phyloP scores from a whole-genome alignment of 345 rosid genomes.

The Isatis tinctoria region DNA sequence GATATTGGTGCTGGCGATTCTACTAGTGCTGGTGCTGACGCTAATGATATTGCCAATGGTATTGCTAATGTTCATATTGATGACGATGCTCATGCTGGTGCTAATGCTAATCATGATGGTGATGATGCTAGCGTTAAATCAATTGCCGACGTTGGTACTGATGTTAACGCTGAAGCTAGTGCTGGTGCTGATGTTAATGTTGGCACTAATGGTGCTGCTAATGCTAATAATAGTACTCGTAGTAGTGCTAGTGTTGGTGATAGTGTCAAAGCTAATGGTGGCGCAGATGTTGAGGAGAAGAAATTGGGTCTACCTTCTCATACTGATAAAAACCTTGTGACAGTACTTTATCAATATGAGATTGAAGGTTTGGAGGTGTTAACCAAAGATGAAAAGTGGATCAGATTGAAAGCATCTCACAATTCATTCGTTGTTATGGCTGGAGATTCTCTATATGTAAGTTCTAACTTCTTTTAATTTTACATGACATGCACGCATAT shows the following conservation, averaged over 20 bases:
- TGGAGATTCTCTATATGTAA: conserved; percentile 48
- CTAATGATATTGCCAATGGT: not conserved
- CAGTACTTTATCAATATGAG: conserved; percentile 47
- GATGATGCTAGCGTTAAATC: not conserved
- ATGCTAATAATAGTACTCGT: not conserved
- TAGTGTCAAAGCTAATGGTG: not conserved
- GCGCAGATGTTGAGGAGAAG: conserved; percentile 19
- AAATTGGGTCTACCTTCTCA: conserved; percentile 40
- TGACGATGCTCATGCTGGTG: not conserved
- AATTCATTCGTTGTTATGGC: conserved; percentile 42
- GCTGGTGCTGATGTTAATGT: not conserved
- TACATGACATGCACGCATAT: not conserved
- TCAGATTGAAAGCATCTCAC: conserved; percentile 40
- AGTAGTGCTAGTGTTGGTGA: not conserved
- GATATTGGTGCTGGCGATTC: not conserved
- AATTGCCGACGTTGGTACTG: not conserved
- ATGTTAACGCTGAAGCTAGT: not conserved
- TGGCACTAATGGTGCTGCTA: not conserved
- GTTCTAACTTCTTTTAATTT: not conserved
- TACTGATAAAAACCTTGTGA: conserved; percentile 50
- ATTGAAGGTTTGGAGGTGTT: conserved; percentile 48
- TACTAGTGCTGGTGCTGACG: not conserved
- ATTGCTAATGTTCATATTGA: not conserved
- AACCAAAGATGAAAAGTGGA: conserved; percentile 49
- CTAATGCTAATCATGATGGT: not conserved